Evolutionary conservation across 2,329 filamentous ascomycete genomes (phyloP).

Genomic region (Apiospora arundinis): DNA sequence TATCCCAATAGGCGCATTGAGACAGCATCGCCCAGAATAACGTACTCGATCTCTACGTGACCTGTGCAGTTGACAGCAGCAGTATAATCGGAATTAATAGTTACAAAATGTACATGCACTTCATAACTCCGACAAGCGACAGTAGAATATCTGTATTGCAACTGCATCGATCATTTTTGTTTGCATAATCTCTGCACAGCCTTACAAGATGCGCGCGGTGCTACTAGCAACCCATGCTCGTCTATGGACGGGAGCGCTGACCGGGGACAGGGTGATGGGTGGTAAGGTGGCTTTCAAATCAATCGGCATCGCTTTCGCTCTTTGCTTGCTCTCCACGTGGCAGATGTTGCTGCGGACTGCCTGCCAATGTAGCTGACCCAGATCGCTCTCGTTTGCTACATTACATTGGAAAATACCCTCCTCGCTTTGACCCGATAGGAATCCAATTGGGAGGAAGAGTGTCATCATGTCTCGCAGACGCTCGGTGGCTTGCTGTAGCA

Average conservation of each 20-base stretch:
- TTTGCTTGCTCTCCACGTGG: not conserved
- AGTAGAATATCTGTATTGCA: not conserved
- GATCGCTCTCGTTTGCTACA: not conserved
- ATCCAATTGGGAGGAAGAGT: not conserved
- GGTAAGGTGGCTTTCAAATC: not conserved
- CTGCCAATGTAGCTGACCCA: not conserved
- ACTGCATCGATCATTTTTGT: not conserved
- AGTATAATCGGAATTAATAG: not conserved
- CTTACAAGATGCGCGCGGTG: not conserved
- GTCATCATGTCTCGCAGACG: not conserved
- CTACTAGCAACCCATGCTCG: not conserved
- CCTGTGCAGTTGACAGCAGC: too few relatives aligned
- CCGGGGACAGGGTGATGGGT: not conserved
- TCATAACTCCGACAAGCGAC: not conserved
- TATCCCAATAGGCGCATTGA: not conserved
- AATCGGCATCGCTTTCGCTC: not conserved
- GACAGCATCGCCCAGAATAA: not conserved
- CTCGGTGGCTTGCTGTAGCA: not conserved
- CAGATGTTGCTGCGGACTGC: not conserved
- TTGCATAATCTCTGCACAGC: slow-evolving; percentile 14
- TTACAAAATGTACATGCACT: not conserved
- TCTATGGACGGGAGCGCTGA: not conserved
- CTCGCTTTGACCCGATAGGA: not conserved
- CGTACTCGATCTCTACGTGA: not conserved
- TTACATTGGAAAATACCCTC: not conserved